phyloP scores from a whole-genome alignment of 352 stramenopile species.

The Thraustotheca clavata region DNA sequence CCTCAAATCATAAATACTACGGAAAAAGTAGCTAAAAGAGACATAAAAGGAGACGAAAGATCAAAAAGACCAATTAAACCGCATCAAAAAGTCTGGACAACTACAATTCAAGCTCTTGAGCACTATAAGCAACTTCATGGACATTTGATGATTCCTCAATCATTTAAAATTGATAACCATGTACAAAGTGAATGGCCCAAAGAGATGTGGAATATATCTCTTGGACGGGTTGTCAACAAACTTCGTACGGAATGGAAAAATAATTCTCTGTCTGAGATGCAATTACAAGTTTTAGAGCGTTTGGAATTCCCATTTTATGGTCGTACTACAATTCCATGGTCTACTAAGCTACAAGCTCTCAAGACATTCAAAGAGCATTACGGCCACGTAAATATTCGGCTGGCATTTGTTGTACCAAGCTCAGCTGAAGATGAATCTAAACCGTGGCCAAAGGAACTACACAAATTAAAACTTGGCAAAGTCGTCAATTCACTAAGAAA shows the following conservation, averaged over 20 bases:
- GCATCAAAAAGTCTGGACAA: not conserved
- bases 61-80: not conserved
- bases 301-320: constrained; percentile 61
- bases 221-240: constrained; percentile 86
- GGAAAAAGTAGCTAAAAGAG: no score
- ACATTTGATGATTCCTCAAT: constrained; percentile 88
- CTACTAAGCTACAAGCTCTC: constrained; percentile 41
- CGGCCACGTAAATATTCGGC: constrained; percentile 36
- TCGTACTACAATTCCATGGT: constrained; percentile 58
- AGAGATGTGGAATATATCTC: constrained; percentile 77
- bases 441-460: constrained; percentile 25
- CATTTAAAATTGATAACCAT: constrained; percentile 69
- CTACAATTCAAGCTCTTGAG: constrained; percentile 57
- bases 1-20: no score
- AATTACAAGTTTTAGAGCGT: constrained; percentile 33
- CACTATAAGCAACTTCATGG: constrained; percentile 79
- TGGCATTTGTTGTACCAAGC: constrained; percentile 27
- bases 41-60: no score
- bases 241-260: constrained; percentile 63
- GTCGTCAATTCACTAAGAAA: constrained; percentile 22
- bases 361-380: constrained; percentile 26
- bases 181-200: constrained; percentile 69
- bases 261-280: constrained; percentile 26
- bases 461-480: constrained; percentile 24
- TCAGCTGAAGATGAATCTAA: constrained; percentile 17